These are phyloP conservation scores for Mortierella sp. DNA, from an alignment of 371 early-diverging fungal genomes.

Conservation along the genomic window DNA sequence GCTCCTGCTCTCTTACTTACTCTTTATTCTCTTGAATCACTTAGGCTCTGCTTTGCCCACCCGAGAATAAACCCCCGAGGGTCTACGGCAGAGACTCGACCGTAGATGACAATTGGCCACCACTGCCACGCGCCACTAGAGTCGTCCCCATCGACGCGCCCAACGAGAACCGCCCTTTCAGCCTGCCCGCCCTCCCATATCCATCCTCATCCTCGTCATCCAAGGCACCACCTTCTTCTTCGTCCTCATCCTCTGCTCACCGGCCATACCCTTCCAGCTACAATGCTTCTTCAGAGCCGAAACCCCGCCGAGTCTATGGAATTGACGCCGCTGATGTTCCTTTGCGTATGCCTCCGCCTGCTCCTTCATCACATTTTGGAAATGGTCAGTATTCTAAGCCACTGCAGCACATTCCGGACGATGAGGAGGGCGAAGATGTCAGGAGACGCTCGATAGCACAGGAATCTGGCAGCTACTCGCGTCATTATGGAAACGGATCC, in stretches of 20 bases:
- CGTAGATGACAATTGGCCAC: conserved; percentile 38
- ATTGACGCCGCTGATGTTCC: conserved; percentile 50
- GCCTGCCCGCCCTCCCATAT: conserved; percentile 33
- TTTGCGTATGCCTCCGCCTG: conserved; percentile 29
- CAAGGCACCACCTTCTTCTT: conserved; percentile 5
- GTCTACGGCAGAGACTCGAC: conserved; percentile 51
- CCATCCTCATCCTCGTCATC: conserved; percentile 17
- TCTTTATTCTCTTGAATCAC: not conserved
- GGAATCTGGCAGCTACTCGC: conserved; percentile 13
- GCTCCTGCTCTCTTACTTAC: not conserved
- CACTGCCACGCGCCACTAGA: conserved; percentile 16
- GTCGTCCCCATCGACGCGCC: conserved; percentile 41
- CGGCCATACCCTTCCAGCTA: conserved; percentile 23
- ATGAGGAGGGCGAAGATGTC: conserved; percentile 17
- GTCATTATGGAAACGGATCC: conserved; percentile 23
- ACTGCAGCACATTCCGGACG: conserved; percentile 29
- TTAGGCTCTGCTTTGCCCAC: conserved; percentile 42
- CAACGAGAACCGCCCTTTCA: conserved; percentile 28
- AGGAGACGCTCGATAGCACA: conserved; percentile 20
- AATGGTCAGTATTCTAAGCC: conserved; percentile 39
- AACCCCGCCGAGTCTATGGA: conserved; percentile 38
- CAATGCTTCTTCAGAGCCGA: conserved; percentile 8
- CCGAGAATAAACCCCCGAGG: conserved; percentile 34
- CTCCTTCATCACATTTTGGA: conserved; percentile 33
- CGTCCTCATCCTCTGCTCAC: conserved; percentile 16